Evolutionary conservation across 2,329 filamentous ascomycete species (phyloP).

Genomic region (Endothia cerciana): DNA sequence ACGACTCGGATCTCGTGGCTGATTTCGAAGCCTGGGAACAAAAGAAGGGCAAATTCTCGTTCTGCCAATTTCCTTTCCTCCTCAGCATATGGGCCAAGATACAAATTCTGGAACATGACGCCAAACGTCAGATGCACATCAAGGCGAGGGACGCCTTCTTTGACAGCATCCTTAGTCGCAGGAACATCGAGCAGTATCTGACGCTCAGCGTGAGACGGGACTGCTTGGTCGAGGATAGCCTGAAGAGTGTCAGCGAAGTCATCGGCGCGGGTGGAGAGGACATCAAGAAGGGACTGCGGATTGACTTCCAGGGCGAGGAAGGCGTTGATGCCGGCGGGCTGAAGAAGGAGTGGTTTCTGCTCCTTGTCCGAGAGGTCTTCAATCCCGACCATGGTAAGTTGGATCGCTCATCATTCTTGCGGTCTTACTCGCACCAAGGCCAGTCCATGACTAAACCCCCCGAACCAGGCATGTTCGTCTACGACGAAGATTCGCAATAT

Average conservation of each 20-base stretch:
- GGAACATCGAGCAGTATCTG: constrained; percentile 76
- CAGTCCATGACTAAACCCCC: background rate
- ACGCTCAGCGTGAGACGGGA: constrained; percentile 78
- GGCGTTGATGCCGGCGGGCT: constrained; percentile 88
- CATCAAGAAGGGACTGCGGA: constrained; percentile 85
- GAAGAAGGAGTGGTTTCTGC: constrained; percentile 92
- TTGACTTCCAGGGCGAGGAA: constrained; percentile 86
- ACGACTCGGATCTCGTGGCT: constrained; percentile 80
- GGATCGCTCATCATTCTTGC: constrained; percentile 4
- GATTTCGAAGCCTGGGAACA: constrained; percentile 91
- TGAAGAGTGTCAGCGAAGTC: constrained; percentile 82
- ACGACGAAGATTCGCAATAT: constrained; percentile 86
- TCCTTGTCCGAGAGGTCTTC: constrained; percentile 87
- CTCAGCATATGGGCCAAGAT: constrained; percentile 93
- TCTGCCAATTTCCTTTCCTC: constrained; percentile 92
- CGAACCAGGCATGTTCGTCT: constrained; percentile 78
- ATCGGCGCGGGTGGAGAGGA: constrained; percentile 81
- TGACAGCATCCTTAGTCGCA: constrained; percentile 79
- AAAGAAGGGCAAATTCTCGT: constrained; percentile 74
- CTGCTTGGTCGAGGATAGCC: constrained; percentile 85
- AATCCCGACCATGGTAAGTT: constrained; percentile 82
- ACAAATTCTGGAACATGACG: constrained; percentile 85
- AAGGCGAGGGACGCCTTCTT: constrained; percentile 91
- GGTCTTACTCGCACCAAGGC: background rate
- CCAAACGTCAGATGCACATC: constrained; percentile 83